Percentiles rank a stretch among this genome's conserved stretches.
These are phyloP conservation scores for Zea luxurians DNA, from an alignment of 176 grass and related monocot genomes.

Conservation along the genomic window DNA sequence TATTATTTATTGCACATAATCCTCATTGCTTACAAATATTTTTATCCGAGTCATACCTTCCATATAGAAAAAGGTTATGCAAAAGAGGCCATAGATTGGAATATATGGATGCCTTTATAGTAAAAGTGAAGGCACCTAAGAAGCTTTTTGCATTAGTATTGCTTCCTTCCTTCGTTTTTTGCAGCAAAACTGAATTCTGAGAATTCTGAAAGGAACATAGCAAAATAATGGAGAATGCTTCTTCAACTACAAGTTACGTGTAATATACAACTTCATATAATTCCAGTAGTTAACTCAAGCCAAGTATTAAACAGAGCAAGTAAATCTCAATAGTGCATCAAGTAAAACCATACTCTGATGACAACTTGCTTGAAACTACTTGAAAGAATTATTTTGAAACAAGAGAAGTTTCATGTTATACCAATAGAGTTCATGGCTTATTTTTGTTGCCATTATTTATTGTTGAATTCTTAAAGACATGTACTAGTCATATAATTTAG, in stretches of 20 bases:
- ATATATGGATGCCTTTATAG: not conserved
- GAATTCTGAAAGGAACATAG: not conserved
- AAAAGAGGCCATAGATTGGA: not conserved
- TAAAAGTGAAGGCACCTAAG: not conserved
- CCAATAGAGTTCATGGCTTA: not conserved
- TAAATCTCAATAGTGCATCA: not conserved
- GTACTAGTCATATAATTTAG: not conserved
- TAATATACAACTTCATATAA: constrained; percentile 8
- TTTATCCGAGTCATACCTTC: not conserved
- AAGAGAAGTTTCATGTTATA: not conserved
- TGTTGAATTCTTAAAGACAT: constrained; percentile 3
- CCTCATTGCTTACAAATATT: not conserved
- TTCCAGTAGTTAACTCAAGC: not conserved
- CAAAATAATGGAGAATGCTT: not conserved
- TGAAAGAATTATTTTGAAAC: not conserved
- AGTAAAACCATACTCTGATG: not conserved
- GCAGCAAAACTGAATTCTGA: not conserved
- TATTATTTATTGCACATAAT: not conserved
- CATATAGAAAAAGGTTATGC: not conserved
- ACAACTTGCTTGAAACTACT: not conserved
- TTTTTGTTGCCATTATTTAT: not conserved
- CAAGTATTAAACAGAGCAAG: not conserved
- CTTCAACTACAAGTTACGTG: not conserved
- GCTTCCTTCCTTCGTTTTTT: not conserved
- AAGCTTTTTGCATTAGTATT: not conserved